Percentiles rank a stretch among this genome's conserved stretches.
phyloP scores from a whole-genome alignment of 768 basidiomycete genomes.

The Suillus paluster region DNA sequence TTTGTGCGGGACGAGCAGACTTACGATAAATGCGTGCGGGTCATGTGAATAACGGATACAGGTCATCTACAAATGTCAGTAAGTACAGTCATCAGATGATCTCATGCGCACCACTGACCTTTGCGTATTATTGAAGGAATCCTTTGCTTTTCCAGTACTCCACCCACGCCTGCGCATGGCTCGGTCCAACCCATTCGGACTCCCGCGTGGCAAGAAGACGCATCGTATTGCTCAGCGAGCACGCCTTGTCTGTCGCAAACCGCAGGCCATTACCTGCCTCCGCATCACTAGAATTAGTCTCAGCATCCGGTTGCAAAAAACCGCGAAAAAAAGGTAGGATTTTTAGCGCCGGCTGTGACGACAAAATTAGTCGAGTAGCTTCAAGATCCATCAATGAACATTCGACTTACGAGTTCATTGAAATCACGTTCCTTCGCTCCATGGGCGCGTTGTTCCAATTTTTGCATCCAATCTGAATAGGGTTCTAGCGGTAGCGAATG shows the following conservation, averaged over 20 bases:
- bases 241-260: background rate
- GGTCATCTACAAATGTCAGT: background rate
- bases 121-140: background rate
- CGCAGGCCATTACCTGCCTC: background rate
- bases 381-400: constrained; percentile 39
- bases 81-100: background rate
- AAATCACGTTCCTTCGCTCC: constrained; percentile 4
- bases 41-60: background rate
- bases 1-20: background rate
- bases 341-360: constrained; percentile 32
- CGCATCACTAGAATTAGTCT: background rate
- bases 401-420: constrained; percentile 8
- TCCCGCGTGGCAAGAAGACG: background rate
- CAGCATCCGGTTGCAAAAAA: constrained; percentile 8
- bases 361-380: constrained; percentile 23
- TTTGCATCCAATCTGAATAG: constrained; percentile 31
- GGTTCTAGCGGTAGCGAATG: constrained; percentile 25
- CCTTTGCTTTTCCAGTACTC: background rate
- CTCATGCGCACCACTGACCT: background rate
- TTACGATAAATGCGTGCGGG: too few relatives aligned
- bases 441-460: constrained; percentile 24
- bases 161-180: background rate
- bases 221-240: background rate
- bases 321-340: constrained; percentile 28
- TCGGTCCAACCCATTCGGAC: background rate